Base-by-base conservation (phyloP, 176 grass and related monocot genomes). In the Hsuehochloa calcarea region DNA sequence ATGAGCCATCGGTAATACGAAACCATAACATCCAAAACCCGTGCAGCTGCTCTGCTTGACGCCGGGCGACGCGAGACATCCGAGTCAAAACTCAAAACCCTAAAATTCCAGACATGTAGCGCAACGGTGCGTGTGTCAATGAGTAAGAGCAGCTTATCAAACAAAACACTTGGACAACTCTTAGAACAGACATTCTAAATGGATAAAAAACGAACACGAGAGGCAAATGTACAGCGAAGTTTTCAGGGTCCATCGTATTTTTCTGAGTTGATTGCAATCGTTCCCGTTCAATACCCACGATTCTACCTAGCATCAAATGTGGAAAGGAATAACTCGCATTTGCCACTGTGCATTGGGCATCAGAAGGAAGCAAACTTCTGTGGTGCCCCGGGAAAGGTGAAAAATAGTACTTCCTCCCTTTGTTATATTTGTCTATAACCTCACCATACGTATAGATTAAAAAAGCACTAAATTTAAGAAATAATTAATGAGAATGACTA, bases 121-220 rank as follows among this genome's bases (percentile, higher is more conserved):
- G 70, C 61, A 64, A 58, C 29, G 79, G 47, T 81, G 85, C 38
- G 78, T 74, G 85, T 81, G 78, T 61, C 77, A 38, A 38, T 37
- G 50, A 13, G 17, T 27, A 25, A 35, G 43, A 41, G 15, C 54
- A 44, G 49, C 39, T 58, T 41, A 78, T 72, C 65, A 65, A 72
- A 79, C 54, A 72, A 80, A 16, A 69, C 35, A 65, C 70, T 85
- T 72, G 61, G 40, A 11, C 77, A 34, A 41, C 52, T 25, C 70
- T 17, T 70, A 34, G 34, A 70, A 70, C 82, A 81, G 87, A 85
- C 82, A 89, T 89, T 85, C 88, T 65, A 43, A 82, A 52, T 81
- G 52, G 78, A 49, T 34, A 64, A 41, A 29, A 10, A 74, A 61
- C 22, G 60, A 31, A 34, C 80, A 65, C 87, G 69, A 62, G 70